These are phyloP conservation scores for Aulographum hederae DNA, from an alignment of 2,329 filamentous ascomycete genomes.

Conservation along the genomic window DNA sequence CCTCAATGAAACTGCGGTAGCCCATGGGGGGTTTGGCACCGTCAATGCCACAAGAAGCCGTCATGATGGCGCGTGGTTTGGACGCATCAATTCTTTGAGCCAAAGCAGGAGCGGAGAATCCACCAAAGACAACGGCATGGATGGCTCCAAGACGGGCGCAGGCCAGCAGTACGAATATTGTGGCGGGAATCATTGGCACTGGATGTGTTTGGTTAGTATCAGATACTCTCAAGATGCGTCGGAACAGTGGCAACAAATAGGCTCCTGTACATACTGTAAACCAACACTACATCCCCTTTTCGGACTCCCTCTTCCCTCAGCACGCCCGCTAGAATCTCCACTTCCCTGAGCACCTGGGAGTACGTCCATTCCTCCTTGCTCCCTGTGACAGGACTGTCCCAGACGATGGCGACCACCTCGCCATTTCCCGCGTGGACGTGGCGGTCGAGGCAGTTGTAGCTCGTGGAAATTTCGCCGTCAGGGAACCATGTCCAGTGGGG, in stretches of 20 bases:
- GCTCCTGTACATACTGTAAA: conserved; percentile 59
- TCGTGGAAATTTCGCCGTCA: conserved; percentile 74
- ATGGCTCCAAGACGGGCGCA: conserved; percentile 67
- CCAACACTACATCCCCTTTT: conserved; percentile 70
- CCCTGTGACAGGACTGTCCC: conserved; percentile 70
- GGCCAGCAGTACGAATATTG: conserved; percentile 72
- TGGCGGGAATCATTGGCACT: conserved; percentile 93
- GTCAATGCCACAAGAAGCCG: conserved; percentile 83
- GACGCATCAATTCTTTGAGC: conserved; percentile 80
- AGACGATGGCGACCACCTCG: conserved; percentile 57
- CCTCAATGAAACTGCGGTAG: conserved; percentile 63
- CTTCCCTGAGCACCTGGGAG: conserved; percentile 53
- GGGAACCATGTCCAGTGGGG: conserved; percentile 82
- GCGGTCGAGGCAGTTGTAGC: conserved; percentile 79
- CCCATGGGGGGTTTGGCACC: conserved; percentile 59
- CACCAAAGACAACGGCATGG: conserved; percentile 84
- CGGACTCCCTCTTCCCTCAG: conserved; percentile 64
- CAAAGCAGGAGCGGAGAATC: conserved; percentile 65
- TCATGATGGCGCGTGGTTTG: conserved; percentile 57
- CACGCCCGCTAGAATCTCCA: conserved; percentile 66
- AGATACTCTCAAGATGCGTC: background rate
- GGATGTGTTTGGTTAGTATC: conserved; percentile 1
- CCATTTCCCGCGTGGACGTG: conserved; percentile 72
- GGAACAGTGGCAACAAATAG: background rate
- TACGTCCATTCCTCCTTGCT: conserved; percentile 61